These are phyloP conservation scores for Plectosphaerella cucumerina DNA, from an alignment of 2,329 filamentous ascomycete genomes.

Conservation along the genomic window DNA sequence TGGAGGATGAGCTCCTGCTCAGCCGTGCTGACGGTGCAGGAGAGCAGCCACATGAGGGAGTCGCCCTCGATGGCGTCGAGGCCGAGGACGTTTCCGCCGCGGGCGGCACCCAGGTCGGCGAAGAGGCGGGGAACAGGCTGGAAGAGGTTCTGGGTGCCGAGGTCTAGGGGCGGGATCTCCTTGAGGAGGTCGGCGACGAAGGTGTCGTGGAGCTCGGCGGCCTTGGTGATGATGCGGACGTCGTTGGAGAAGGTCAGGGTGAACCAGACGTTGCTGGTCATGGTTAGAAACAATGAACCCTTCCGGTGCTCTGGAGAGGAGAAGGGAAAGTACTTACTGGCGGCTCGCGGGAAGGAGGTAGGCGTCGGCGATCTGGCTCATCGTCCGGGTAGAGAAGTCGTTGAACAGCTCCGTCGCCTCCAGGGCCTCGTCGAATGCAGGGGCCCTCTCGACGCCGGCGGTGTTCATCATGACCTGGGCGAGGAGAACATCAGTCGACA, in stretches of 20 bases:
- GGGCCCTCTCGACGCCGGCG: neutral
- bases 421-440: slow-evolving; percentile 1
- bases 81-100: slow-evolving; percentile 8
- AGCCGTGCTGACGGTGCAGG: neutral
- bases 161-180: slow-evolving; percentile 4
- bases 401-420: slow-evolving; percentile 3
- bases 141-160: slow-evolving; percentile 8
- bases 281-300: neutral
- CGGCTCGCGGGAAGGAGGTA: slow-evolving; percentile 7
- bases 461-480: slow-evolving; percentile 13
- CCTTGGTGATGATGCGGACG: slow-evolving; percentile 8
- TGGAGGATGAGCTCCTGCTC: neutral
- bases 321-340: slow-evolving; percentile 6
- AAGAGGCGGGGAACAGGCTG: slow-evolving; percentile 10
- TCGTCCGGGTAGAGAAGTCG: slow-evolving; percentile 3
- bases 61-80: slow-evolving; percentile 7
- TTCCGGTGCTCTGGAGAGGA: neutral
- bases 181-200: slow-evolving; percentile 4
- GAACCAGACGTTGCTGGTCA: neutral
- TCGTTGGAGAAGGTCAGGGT: slow-evolving; percentile 6
- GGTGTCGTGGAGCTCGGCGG: slow-evolving; percentile 7
- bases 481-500: slow-evolving; percentile 10
- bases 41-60: slow-evolving; percentile 5
- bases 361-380: slow-evolving; percentile 6
- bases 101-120: slow-evolving; percentile 5